These are phyloP conservation scores for Melocanna baccifera DNA, from an alignment of 176 grass and related monocot genomes.

Conservation along the genomic window DNA sequence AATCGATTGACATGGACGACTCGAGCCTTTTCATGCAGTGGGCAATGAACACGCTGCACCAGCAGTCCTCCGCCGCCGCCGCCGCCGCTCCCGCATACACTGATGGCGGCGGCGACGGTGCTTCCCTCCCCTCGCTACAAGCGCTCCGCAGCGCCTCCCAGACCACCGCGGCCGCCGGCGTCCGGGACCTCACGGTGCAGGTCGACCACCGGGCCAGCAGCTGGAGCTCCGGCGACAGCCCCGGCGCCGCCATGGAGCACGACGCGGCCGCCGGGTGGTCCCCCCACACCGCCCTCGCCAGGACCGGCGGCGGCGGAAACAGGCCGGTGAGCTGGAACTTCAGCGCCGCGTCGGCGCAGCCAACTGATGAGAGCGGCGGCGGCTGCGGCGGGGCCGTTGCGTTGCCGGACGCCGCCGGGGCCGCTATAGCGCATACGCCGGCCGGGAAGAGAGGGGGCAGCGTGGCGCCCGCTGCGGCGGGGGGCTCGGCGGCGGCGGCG, in stretches of 20 bases:
- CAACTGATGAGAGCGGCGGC: background rate
- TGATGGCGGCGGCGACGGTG: background rate
- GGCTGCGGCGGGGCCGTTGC: background rate
- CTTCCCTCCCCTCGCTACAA: slow-evolving; percentile 33
- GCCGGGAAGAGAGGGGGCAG: slow-evolving; percentile 17
- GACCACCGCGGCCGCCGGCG: background rate
- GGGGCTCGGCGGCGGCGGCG: background rate
- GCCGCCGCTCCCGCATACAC: background rate
- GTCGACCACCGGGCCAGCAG: slow-evolving; percentile 35
- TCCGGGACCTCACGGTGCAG: slow-evolving; percentile 30
- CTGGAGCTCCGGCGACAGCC: slow-evolving; percentile 47
- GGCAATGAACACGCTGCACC: slow-evolving; percentile 45
- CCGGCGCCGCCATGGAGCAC: slow-evolving; percentile 26
- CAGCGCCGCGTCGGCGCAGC: slow-evolving; percentile 34
- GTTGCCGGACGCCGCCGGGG: background rate
- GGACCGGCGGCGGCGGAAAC: background rate
- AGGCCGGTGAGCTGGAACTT: slow-evolving; percentile 53
- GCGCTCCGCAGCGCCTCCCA: slow-evolving; percentile 21
- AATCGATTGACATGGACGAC: slow-evolving; percentile 42
- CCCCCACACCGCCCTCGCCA: slow-evolving; percentile 17
- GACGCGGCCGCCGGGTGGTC: slow-evolving; percentile 29
- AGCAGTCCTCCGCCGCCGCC: background rate
- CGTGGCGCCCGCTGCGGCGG: background rate
- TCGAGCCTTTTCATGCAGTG: slow-evolving; percentile 49
- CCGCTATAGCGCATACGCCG: background rate